Evolutionary conservation across 2,329 filamentous ascomycete genomes (phyloP), one percentile per base, ranked within the genome.

Genomic region (Neurospora crassa): DNA sequence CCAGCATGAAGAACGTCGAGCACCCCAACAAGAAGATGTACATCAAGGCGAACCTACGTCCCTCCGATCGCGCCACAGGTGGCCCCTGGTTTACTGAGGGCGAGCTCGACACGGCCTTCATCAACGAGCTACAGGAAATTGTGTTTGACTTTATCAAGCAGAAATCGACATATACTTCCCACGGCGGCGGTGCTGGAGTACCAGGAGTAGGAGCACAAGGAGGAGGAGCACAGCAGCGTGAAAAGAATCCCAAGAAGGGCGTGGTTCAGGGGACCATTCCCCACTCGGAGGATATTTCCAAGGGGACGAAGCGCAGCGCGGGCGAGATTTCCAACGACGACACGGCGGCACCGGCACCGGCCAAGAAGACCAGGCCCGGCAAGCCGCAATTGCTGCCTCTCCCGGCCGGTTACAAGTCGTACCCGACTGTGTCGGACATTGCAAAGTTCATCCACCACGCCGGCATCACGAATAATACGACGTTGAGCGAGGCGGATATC

Each of bases 51-150:
- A 90, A 91, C 74, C 87, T 99, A 73, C 89, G 90, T 12, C 95
- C 96, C 0, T 93, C 91, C 70, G 94, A 97, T 73, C 92, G 96
- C 73, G 92, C 96, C 67, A 97, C 94, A 0, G 96, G 96, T 68
- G 96, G 96, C 1, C 92, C 93, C 10, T 99, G 95, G 93, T 97
- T 96, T 80, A 94, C 92, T 8, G 94, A 97, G 74, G 92, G 93
- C 69, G 92, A 94, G 74, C 87, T 98, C 14, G 96, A 99, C 81
- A 90, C 92, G 74, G 92, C 91, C 72, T 93, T 99, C 79, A 94
- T 98, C 76, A 89, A 92, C 71, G 89, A 89, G 59, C 84, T 97
- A 68, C 88, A 92, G 73, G 86, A 88, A 24, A 87, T 92, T 72
- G 88, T 97, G 69, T 92, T 93, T 76, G 88, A 91, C 74, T 90